phyloP scores from a whole-genome alignment of 2,329 filamentous ascomycete species.

The Claviceps sp. region DNA sequence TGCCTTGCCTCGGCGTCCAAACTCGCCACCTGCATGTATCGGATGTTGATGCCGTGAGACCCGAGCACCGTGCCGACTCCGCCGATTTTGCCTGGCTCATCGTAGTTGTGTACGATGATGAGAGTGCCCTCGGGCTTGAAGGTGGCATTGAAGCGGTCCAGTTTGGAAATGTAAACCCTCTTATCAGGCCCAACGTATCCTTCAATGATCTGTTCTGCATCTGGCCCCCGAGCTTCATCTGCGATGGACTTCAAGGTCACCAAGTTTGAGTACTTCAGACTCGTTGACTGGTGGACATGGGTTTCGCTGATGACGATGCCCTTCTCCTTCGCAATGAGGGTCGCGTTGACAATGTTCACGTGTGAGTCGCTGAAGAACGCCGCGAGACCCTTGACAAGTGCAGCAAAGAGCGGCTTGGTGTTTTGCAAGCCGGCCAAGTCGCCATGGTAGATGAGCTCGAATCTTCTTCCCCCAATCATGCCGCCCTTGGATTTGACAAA shows the following conservation, averaged over 20 bases:
- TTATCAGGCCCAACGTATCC: conserved; percentile 51
- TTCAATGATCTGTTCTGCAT: conserved; percentile 37
- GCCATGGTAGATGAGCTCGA: conserved; percentile 68
- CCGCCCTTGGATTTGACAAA: conserved; percentile 34
- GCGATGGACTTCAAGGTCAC: conserved; percentile 52
- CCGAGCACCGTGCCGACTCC: conserved; percentile 61
- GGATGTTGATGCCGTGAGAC: conserved; percentile 60
- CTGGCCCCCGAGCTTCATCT: conserved; percentile 12
- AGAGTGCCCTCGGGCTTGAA: conserved; percentile 63
- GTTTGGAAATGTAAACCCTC: conserved; percentile 53
- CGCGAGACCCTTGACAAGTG: conserved; percentile 64
- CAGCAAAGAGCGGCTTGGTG: conserved; percentile 67
- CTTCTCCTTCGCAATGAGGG: conserved; percentile 60
- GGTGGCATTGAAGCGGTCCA: conserved; percentile 60
- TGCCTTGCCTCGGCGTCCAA: conserved; percentile 22
- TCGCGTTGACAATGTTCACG: conserved; percentile 74
- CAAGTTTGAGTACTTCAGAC: conserved; percentile 53
- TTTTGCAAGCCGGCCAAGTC: conserved; percentile 58
- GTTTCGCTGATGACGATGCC: conserved; percentile 68
- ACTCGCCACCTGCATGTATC: conserved; percentile 61
- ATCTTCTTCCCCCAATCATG: conserved; percentile 48
- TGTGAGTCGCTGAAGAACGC: conserved; percentile 54
- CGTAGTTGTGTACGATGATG: conserved; percentile 70
- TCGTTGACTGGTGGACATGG: conserved; percentile 47
- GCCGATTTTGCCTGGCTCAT: conserved; percentile 71